Evolutionary conservation across 2,329 filamentous ascomycete species (phyloP), one percentile per base, ranked within the genome.

Genomic region (Colletotrichum sp.): DNA sequence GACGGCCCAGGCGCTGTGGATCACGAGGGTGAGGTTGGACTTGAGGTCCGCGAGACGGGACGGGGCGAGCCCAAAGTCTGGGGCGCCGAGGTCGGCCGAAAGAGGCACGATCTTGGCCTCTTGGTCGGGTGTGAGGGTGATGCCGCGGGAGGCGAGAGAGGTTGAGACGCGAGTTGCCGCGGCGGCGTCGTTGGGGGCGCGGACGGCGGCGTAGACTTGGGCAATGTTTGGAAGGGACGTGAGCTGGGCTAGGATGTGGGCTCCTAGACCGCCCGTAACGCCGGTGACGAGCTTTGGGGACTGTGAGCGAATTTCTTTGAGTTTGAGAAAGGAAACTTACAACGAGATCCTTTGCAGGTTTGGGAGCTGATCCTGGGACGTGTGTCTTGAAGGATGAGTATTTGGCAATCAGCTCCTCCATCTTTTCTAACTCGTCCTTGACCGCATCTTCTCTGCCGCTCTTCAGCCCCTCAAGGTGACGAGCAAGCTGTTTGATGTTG

Each of bases 221-320:
- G 84, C 84, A 16, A 94, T 86, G 38, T 91, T 90, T 89, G 86
- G 2, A 89, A 89, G 86, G 2, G 89, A 86, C 3, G 91, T 89
- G 3, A 94, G 85, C 16, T 92, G 88, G 1, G 90, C 88, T 4
- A 92, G 85, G 0, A 92, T 83, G 70, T 92, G 90, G 0, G 90
- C 88, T 6, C 92, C 92, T 0, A 93, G 83, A 7, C 89, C 90
- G 1, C 92, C 92, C 0, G 92, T 93, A 0, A 88, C 88, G 9
- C 92, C 92, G 2, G 92, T 93, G 12, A 93, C 81, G 13, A 92
- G 78, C 81, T 85, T 65, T 30, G 28, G 58, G 36, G 28, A 4
- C 0, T 38, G 3, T 65, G 7, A 65, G 58, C 34, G 28, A 15
- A 6, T 26, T 26, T 65, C 10, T 16, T 4, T 34, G 1, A 8